Percentiles rank a stretch among this genome's conserved stretches.
Evolutionary conservation across 2,329 filamentous ascomycete genomes (phyloP).

Genomic region (Trichophyton simii): DNA sequence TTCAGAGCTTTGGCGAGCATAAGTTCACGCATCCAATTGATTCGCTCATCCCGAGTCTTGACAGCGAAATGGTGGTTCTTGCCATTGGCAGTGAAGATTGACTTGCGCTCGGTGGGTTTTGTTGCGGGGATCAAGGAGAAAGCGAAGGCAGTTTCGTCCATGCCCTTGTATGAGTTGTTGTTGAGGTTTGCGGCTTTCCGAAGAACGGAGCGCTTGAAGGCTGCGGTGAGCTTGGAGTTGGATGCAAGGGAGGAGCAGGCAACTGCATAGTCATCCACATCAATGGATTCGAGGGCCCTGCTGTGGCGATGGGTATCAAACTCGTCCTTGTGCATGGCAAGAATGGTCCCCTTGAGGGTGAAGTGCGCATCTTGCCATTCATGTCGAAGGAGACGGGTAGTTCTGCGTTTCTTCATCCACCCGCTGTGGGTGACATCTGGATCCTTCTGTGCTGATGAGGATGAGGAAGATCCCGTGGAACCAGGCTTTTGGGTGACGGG

Average conservation of each 20-base stretch:
- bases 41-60: slow-evolving; percentile 71
- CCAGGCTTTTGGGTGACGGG: not conserved
- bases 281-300: slow-evolving; percentile 23
- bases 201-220: slow-evolving; percentile 53
- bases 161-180: slow-evolving; percentile 4
- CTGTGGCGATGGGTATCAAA: slow-evolving; percentile 15
- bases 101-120: slow-evolving; percentile 34
- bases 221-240: slow-evolving; percentile 69
- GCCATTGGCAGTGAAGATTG: slow-evolving; percentile 33
- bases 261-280: slow-evolving; percentile 31
- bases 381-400: slow-evolving; percentile 73
- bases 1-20: slow-evolving; percentile 35
- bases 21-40: slow-evolving; percentile 61
- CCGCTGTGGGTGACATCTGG: slow-evolving; percentile 59
- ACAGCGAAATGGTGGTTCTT: slow-evolving; percentile 95
- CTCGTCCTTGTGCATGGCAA: slow-evolving; percentile 32
- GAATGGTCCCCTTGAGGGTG: slow-evolving; percentile 61
- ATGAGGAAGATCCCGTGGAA: not conserved
- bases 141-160: slow-evolving; percentile 26
- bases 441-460: slow-evolving; percentile 19
- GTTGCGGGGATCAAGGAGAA: slow-evolving; percentile 33
- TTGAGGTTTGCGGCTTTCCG: slow-evolving; percentile 16
- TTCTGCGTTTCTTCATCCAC: slow-evolving; percentile 90
- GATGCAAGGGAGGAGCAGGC: slow-evolving; percentile 45
- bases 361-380: slow-evolving; percentile 93